Percentiles rank a stretch among this genome's conserved stretches.
Evolutionary conservation across 176 grass and related monocot genomes (phyloP).

Genomic region (Juncus inflexus): DNA sequence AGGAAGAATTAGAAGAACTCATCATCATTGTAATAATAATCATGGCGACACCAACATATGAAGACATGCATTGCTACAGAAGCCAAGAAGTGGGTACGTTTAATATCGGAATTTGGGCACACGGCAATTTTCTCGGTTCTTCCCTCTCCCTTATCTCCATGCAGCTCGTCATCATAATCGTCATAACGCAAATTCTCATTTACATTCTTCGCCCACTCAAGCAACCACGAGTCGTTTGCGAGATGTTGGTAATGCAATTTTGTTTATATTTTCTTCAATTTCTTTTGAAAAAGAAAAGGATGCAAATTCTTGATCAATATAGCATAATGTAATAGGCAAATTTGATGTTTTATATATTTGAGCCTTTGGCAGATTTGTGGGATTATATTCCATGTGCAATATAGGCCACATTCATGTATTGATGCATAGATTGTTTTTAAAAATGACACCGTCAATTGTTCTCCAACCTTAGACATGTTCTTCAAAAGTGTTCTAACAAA

Average conservation of each 20-base stretch:
- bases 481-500: background rate
- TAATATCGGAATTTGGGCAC: conserved; percentile 24
- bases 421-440: background rate
- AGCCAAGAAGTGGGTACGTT: conserved; percentile 17
- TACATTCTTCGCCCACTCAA: conserved; percentile 61
- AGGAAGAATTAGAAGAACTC: no score
- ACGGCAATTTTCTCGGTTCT: conserved; percentile 43
- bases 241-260: conserved; percentile 53
- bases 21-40: no score
- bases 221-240: conserved; percentile 63
- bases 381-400: background rate
- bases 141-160: conserved; percentile 63
- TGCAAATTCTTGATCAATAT: no score
- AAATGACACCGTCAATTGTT: background rate
- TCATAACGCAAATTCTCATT: conserved; percentile 61
- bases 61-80: conserved; percentile 22
- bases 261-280: background rate
- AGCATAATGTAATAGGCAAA: background rate
- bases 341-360: background rate
- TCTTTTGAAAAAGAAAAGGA: background rate
- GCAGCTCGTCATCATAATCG: conserved; percentile 74
- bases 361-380: background rate
- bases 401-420: background rate
- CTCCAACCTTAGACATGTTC: no score
- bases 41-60: no score